phyloP scores from a whole-genome alignment of 179 eudicot species.

The Heliamphora pulchella region DNA sequence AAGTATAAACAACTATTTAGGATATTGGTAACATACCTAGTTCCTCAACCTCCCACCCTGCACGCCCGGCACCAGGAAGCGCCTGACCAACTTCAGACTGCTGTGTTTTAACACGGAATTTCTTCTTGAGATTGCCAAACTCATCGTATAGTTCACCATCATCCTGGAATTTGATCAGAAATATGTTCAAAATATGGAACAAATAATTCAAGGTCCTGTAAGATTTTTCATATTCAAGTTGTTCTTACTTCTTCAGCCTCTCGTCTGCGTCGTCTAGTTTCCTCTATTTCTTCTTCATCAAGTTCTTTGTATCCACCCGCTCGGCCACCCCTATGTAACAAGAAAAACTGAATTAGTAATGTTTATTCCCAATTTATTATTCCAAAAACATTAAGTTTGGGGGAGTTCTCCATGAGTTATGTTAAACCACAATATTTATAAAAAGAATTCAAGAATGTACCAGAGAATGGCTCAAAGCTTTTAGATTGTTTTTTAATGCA shows the following conservation, averaged over 20 bases:
- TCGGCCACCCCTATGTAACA: conserved; percentile 76
- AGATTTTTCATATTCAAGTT: not conserved
- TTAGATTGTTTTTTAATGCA: not conserved
- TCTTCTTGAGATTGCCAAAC: conserved; percentile 94
- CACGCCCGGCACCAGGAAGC: conserved; percentile 85
- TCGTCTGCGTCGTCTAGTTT: conserved; percentile 81
- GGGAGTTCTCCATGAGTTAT: not conserved
- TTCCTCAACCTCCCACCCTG: conserved; percentile 95
- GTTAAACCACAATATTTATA: not conserved
- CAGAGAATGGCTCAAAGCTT: not conserved
- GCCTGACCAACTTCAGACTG: conserved; percentile 58
- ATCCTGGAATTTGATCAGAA: conserved; percentile 44
- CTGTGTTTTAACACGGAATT: conserved; percentile 78
- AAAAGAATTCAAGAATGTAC: not conserved
- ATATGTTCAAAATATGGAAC: not conserved
- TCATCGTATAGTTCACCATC: conserved; percentile 99
- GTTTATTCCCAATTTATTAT: not conserved
- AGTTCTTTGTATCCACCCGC: conserved; percentile 99
- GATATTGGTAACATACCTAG: conserved; percentile 43
- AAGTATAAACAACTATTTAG: not conserved
- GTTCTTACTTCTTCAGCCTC: conserved; percentile 85
- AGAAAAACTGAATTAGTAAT: not conserved
- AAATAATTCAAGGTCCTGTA: not conserved
- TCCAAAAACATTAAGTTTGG: not conserved
- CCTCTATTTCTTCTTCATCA: conserved; percentile 94